A percentile compares a stretch with the other conserved stretches of the same genome.
phyloP scores from a whole-genome alignment of 1,284 basidiomycete genomes.

The Nidula niveotomentosa region DNA sequence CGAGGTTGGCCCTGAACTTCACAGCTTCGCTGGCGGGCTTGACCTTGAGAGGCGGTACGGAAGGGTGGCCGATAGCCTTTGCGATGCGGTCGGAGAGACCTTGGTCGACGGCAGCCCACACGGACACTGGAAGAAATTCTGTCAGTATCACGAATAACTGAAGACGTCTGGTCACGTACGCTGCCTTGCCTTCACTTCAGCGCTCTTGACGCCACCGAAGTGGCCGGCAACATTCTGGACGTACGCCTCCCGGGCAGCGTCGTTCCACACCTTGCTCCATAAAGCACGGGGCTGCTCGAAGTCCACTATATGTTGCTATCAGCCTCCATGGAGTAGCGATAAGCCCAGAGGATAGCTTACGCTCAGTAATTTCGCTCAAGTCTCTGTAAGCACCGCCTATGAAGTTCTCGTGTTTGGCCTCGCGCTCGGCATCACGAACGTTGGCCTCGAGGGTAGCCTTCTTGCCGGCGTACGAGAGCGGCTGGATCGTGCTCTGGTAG shows the following conservation, averaged over 20 bases:
- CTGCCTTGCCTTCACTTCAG: slow-evolving; percentile 67
- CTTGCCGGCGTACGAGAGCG: slow-evolving; percentile 48
- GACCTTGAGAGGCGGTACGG: slow-evolving; percentile 61
- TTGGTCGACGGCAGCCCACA: slow-evolving; percentile 79
- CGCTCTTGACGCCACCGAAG: slow-evolving; percentile 64
- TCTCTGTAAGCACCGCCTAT: slow-evolving; percentile 73
- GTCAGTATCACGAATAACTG: neutral
- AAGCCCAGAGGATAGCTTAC: slow-evolving; percentile 44
- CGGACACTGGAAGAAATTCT: slow-evolving; percentile 52
- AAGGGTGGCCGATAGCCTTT: slow-evolving; percentile 61
- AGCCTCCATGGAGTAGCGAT: neutral
- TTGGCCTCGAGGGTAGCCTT: slow-evolving; percentile 37
- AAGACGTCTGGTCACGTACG: slow-evolving; percentile 42
- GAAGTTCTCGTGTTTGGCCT: slow-evolving; percentile 72
- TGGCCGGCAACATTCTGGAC: slow-evolving; percentile 80
- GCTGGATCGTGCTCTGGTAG: slow-evolving; percentile 78
- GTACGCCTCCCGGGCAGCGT: slow-evolving; percentile 66
- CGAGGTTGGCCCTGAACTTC: slow-evolving; percentile 38
- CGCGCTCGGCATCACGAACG: slow-evolving; percentile 34
- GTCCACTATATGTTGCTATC: slow-evolving; percentile 55
- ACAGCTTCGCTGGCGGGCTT: slow-evolving; percentile 61
- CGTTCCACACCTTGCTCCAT: slow-evolving; percentile 78
- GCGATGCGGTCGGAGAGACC: slow-evolving; percentile 74
- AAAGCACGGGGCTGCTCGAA: slow-evolving; percentile 89
- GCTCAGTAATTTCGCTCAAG: slow-evolving; percentile 77